phyloP scores from a whole-genome alignment of 179 eudicot species.

The Gypsophila paniculata region DNA sequence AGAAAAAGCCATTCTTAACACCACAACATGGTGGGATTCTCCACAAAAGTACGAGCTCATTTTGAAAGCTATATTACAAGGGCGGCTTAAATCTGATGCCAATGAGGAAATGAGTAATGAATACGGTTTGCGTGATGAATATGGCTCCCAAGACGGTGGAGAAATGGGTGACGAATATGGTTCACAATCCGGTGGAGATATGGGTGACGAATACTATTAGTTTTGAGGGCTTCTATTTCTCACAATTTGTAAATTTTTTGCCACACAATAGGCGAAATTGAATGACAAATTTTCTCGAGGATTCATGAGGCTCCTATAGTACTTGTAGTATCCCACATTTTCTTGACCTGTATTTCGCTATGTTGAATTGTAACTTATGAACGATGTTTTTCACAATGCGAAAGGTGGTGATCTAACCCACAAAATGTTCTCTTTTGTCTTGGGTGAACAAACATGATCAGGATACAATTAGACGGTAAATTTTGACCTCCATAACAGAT shows the following conservation, averaged over 20 bases:
- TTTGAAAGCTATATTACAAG: constrained; percentile 15
- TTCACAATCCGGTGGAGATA: constrained; percentile 4
- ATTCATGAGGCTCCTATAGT: background rate
- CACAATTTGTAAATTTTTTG: constrained; percentile 9
- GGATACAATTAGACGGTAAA: no score
- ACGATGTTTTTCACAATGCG: background rate
- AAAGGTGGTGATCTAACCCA: background rate
- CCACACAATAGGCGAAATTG: background rate
- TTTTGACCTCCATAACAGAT: no score
- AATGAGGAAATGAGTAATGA: background rate
- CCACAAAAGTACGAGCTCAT: constrained; percentile 45
- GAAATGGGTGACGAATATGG: constrained; percentile 3
- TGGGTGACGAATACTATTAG: background rate
- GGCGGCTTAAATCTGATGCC: constrained; percentile 1
- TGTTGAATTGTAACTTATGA: background rate
- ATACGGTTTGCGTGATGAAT: constrained; percentile 2
- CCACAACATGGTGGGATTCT: constrained; percentile 59
- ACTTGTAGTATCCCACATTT: constrained; percentile 7
- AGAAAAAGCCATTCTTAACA: constrained; percentile 46
- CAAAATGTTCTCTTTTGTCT: no score
- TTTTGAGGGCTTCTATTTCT: background rate
- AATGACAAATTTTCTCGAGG: background rate
- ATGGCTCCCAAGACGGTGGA: background rate
- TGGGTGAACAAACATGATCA: no score
- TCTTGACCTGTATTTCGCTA: background rate